A percentile compares a stretch with the other conserved stretches of the same genome.
Conservation (phyloP, 1,284 basidiomycete species). For the Melampsora larici-populina region DNA sequence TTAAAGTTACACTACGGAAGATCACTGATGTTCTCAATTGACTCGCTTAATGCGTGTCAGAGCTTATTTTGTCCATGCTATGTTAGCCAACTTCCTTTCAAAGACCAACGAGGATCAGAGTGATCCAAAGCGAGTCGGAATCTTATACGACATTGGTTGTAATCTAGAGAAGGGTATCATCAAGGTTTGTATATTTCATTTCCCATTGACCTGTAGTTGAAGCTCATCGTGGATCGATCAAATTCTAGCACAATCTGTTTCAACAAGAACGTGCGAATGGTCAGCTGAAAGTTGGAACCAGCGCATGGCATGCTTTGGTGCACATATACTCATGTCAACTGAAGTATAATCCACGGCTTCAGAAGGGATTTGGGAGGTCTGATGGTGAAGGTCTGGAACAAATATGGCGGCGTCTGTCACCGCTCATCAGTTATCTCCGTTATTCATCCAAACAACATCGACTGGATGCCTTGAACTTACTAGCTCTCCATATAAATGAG, state of each 20-base stretch:
- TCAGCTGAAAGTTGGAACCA: conserved; percentile 16
- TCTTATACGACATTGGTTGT: too few relatives aligned
- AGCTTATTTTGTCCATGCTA: too few relatives aligned
- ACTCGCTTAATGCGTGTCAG: too few relatives aligned
- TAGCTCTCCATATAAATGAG: too few relatives aligned
- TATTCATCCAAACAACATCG: conserved; percentile 1
- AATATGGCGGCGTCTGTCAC: conserved; percentile 20
- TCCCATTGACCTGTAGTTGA: background rate
- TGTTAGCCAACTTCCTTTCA: too few relatives aligned
- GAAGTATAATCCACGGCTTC: conserved; percentile 10
- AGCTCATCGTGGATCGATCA: too few relatives aligned
- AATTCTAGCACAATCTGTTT: background rate
- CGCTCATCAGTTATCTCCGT: background rate
- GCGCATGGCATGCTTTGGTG: conserved; percentile 25
- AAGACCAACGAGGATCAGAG: background rate
- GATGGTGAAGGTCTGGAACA: conserved; percentile 36
- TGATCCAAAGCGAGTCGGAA: background rate
- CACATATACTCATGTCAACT: conserved; percentile 35
- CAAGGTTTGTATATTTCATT: background rate
- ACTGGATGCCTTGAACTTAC: background rate
- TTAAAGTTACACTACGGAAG: too few relatives aligned
- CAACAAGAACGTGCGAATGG: background rate
- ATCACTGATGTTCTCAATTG: background rate
- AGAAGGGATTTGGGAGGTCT: conserved; percentile 3
- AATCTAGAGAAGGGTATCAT: conserved; percentile 1